Percentiles rank a stretch among this genome's conserved stretches.
phyloP scores from a whole-genome alignment of 768 basidiomycete genomes.

The Naganishia kalamii region DNA sequence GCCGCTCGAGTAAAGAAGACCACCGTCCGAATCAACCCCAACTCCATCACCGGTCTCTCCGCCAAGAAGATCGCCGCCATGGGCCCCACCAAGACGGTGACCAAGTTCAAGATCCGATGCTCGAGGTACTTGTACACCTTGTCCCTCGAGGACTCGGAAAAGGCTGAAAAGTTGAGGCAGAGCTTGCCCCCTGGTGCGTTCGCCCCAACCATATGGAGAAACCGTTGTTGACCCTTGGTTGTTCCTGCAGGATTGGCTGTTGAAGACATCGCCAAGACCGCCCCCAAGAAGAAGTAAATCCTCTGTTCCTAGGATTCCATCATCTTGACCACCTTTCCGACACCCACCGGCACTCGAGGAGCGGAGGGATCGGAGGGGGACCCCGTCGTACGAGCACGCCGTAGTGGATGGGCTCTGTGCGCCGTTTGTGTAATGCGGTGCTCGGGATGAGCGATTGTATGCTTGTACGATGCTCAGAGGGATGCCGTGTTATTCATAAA shows the following conservation, averaged over 20 bases:
- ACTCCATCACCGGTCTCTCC: slow-evolving; percentile 29
- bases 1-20: slow-evolving; percentile 98
- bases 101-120: slow-evolving; percentile 99
- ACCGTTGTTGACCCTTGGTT: neutral
- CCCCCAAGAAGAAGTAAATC: slow-evolving; percentile 46
- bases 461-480: neutral
- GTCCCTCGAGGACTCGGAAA: slow-evolving; percentile 87
- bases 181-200: slow-evolving; percentile 78
- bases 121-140: slow-evolving; percentile 83
- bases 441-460: neutral
- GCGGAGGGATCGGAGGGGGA: no score
- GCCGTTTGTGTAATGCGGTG: neutral
- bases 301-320: neutral
- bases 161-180: slow-evolving; percentile 96
- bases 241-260: slow-evolving; percentile 17
- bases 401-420: neutral
- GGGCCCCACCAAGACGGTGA: slow-evolving; percentile 47
- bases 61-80: slow-evolving; percentile 36
- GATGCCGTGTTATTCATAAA: neutral
- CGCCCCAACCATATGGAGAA: neutral
- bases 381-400: no score
- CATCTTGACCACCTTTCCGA: no score
- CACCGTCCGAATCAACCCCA: slow-evolving; percentile 29
- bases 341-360: no score
- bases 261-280: slow-evolving; percentile 37